Evolutionary conservation across 805 yeast species (phyloP), one percentile per base, ranked within the genome.

Genomic region (Wickerhamomyces mucosus): DNA sequence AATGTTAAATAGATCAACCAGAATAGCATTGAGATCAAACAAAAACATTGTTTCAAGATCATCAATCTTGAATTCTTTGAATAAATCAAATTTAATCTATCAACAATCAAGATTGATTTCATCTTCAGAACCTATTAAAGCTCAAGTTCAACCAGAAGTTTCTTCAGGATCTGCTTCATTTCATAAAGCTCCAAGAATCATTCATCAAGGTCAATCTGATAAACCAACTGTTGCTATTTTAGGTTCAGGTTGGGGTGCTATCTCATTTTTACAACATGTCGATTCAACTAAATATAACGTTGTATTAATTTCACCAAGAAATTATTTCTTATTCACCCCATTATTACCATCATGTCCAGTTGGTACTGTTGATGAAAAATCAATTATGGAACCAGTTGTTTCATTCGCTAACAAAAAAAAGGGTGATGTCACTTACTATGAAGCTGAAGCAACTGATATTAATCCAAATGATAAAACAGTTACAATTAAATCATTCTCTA

Each of bases 191-290:
- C 52, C 54, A 39, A 58, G 59, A 37, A 46, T 59, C 33, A 57
- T 61, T 35, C 56, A 55, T 28, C 45, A 47, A 29, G 43, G 43
- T 36, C 42, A 39, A 26, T 45, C 51, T 31, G 52, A 55, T 30
- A 63, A 59, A 45, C 63, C 63, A 39, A 57, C 57, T 31, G 53
- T 63, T 25, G 94, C 86, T 26, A 75, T 69, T 53, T 73, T 72
- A 50, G 92, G 92, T 36, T 76, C 94, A 12, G 96, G 96, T 34
- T 88, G 96, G 96, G 96, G 95, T 45, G 78, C 94, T 10, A 82
- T 86, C 35, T 77, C 95, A 6, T 68, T 85, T 46, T 69, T 88
- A 56, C 82, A 81, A 63, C 73, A 78, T 54, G 70, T 88, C 51
- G 96, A 88, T 56, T 77, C 95, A 31, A 69, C 84, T 36, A 75